phyloP scores from a whole-genome alignment of 106 monocot genomes.

The Vanilla planifolia region DNA sequence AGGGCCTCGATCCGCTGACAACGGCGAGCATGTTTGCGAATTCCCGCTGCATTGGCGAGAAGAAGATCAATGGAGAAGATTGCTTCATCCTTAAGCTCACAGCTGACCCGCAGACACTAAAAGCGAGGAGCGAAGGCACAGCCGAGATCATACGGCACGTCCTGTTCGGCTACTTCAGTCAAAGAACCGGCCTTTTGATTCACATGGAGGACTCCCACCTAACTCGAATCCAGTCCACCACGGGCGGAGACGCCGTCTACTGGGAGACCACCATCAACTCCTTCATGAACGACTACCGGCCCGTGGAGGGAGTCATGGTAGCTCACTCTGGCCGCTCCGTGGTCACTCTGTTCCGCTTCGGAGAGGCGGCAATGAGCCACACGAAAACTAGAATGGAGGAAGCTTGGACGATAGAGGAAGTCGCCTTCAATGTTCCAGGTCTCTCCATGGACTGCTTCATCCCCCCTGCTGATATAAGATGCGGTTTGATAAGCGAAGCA shows the following conservation, averaged over 20 bases:
- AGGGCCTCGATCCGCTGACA: slow-evolving; percentile 92
- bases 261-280: slow-evolving; percentile 99
- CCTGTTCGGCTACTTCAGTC: slow-evolving; percentile 92
- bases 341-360: slow-evolving; percentile 87
- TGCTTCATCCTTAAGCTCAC: slow-evolving; percentile 98
- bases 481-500: slow-evolving; percentile 50
- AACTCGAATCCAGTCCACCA: slow-evolving; percentile 79
- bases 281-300: slow-evolving; percentile 68
- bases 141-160: slow-evolving; percentile 97
- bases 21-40: slow-evolving; percentile 85
- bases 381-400: slow-evolving; percentile 97
- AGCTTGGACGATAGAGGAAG: slow-evolving; percentile 94
- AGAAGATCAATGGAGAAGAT: slow-evolving; percentile 88
- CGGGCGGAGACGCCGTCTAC: slow-evolving; percentile 86
- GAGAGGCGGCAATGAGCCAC: slow-evolving; percentile 91
- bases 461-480: slow-evolving; percentile 78
- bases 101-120: slow-evolving; percentile 71
- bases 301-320: slow-evolving; percentile 87
- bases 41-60: slow-evolving; percentile 91
- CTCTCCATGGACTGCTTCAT: slow-evolving; percentile 93
- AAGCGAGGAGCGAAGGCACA: slow-evolving; percentile 77
- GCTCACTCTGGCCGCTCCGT: slow-evolving; percentile 84
- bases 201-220: slow-evolving; percentile 94
- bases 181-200: slow-evolving; percentile 74
- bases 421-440: slow-evolving; percentile 90